A percentile compares a stretch with the other conserved stretches of the same genome.
These are phyloP conservation scores for Crithidia expoeki DNA, from an alignment of 208 protist genomes.

Conservation along the genomic window DNA sequence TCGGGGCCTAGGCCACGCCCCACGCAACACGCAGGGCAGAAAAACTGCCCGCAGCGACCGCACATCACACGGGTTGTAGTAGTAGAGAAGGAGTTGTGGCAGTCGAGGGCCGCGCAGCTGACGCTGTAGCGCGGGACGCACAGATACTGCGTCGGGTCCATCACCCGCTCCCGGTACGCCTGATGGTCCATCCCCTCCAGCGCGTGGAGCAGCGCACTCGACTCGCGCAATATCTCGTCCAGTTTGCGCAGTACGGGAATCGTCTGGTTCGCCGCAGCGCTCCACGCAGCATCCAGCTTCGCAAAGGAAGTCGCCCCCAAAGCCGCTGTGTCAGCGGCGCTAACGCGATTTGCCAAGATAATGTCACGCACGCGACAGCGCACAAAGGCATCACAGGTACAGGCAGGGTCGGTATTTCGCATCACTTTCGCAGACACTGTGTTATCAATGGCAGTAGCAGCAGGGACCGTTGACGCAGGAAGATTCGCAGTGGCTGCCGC, in stretches of 20 bases:
- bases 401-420: background rate
- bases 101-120: conserved; percentile 35
- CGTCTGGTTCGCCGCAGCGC: conserved; percentile 11
- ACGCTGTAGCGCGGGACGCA: conserved; percentile 49
- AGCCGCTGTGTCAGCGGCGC: conserved; percentile 15
- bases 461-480: background rate
- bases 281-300: conserved; percentile 21
- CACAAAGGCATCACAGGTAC: conserved; percentile 28
- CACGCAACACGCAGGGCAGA: conserved; percentile 61
- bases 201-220: conserved; percentile 35
- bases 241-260: conserved; percentile 35
- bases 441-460: background rate
- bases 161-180: conserved; percentile 42
- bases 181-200: conserved; percentile 43
- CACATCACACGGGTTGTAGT: conserved; percentile 57
- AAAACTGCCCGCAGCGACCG: conserved; percentile 78
- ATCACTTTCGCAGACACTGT: background rate
- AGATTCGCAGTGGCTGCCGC: background rate
- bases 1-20: conserved; percentile 52
- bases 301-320: conserved; percentile 27
- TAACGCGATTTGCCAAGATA: conserved; percentile 37
- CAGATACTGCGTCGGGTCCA: conserved; percentile 45
- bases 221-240: conserved; percentile 36
- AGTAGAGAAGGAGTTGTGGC: conserved; percentile 43
- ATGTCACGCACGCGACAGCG: conserved; percentile 46